phyloP scores from a whole-genome alignment of 2,329 filamentous ascomycete genomes.

The Keithomyces neogunnii region DNA sequence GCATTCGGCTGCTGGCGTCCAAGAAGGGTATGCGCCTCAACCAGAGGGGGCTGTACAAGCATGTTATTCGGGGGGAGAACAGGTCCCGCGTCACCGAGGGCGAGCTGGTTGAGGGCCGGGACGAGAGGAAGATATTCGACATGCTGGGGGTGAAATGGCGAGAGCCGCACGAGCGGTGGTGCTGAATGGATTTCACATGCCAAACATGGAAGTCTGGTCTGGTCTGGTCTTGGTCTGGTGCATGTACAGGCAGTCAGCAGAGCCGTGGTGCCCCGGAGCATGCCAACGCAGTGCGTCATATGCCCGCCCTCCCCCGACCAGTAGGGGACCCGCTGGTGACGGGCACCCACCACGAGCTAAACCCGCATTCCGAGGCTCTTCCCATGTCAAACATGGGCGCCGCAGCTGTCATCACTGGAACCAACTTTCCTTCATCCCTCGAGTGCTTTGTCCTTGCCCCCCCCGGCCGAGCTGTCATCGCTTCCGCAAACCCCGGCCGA shows the following conservation, averaged over 20 bases:
- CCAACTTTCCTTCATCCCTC: neutral
- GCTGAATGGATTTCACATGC: slow-evolving; percentile 30
- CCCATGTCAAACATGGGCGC: neutral
- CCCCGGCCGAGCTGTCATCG: neutral
- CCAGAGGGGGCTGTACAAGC: slow-evolving; percentile 68
- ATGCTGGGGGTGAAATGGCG: slow-evolving; percentile 78
- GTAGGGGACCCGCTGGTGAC: neutral
- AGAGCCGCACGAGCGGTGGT: slow-evolving; percentile 67
- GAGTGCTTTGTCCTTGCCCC: neutral
- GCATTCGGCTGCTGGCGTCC: slow-evolving; percentile 68
- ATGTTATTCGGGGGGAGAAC: slow-evolving; percentile 53
- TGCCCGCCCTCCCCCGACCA: neutral
- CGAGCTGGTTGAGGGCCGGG: slow-evolving; percentile 60
- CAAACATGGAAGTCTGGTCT: neutral
- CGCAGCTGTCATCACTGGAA: neutral
- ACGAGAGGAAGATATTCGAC: slow-evolving; percentile 76
- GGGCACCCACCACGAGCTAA: neutral
- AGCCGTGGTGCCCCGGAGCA: slow-evolving; percentile 13
- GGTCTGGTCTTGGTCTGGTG: neutral
- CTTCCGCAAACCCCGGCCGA: neutral
- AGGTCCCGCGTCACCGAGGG: slow-evolving; percentile 58
- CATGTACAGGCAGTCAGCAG: too few species aligned
- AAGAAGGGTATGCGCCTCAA: slow-evolving; percentile 81
- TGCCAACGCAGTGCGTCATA: neutral
- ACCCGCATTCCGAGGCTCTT: slow-evolving; percentile 5